Percentiles rank a stretch among this genome's conserved stretches.
Evolutionary conservation across 352 stramenopile genomes (phyloP).

Genomic region (Thalassiosira mediterranea): DNA sequence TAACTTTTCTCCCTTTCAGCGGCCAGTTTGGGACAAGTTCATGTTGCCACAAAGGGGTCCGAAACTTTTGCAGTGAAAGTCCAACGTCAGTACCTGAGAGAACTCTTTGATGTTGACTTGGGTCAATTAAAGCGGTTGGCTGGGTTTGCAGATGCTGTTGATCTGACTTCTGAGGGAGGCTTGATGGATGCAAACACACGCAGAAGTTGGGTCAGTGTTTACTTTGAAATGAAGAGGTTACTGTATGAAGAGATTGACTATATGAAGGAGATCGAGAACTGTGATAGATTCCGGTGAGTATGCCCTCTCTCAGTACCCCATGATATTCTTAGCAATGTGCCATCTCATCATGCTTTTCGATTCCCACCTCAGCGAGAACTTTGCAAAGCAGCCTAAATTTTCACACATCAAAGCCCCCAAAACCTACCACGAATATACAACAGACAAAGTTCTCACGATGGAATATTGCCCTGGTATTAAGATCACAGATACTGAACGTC

Average conservation of each 20-base stretch:
- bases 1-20: no score
- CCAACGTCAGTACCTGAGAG: conserved; percentile 87
- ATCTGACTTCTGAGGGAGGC: conserved; percentile 86
- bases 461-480: conserved; percentile 94
- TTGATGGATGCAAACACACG: conserved; percentile 81
- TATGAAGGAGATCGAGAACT: conserved; percentile 85
- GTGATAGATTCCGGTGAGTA: conserved; percentile 84
- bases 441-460: conserved; percentile 87
- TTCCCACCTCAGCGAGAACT: no score
- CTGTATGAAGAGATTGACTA: conserved; percentile 91
- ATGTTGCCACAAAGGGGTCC: conserved; percentile 89
- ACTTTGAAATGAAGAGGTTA: conserved; percentile 87
- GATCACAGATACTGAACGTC: conserved; percentile 89
- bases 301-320: no score
- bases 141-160: conserved; percentile 85
- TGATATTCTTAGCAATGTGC: no score
- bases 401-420: conserved; percentile 84
- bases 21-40: conserved; percentile 94
- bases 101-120: conserved; percentile 89
- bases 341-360: no score
- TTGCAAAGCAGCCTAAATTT: conserved; percentile 83
- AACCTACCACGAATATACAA: conserved; percentile 72
- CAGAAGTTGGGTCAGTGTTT: conserved; percentile 85
- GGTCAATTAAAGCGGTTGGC: conserved; percentile 86
- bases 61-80: conserved; percentile 94